Base-by-base conservation (phyloP, 208 protist species). In the Herpetomonas tarakana region DNA sequence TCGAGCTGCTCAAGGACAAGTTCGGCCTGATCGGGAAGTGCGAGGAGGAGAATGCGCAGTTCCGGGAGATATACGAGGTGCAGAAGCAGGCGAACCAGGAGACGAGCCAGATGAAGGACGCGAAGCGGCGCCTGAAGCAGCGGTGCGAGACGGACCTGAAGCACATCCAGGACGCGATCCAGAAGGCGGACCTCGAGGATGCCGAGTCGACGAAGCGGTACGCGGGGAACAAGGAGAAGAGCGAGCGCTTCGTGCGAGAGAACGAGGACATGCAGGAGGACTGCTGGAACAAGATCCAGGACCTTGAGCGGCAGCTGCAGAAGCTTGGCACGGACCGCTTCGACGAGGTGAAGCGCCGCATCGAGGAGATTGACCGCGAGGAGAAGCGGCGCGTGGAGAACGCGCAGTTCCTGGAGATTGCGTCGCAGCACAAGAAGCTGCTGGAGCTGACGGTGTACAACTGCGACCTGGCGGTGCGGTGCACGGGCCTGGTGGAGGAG, bases 281-380 rank as follows among this genome's bases (percentile, higher is more conserved):
- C 58, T 46, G 68, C 52, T 91, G 83, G 83, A 75, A 80, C 72
- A 79, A 77, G 62, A 91, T 91, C 62, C 83, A 91, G 74, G 80
- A 91, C 52, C 71, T 87, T 31, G 83, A 90, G 80, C 78, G 83
- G 30, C 58, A 75, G 74, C 74, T 90, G 58, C 83, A 91, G 75
- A 69, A 73, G 53, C 67, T 87, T n/a, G 83, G 83, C 49, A 86
- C 74, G 41, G 83, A 91, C 57, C 79, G 83, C 29, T 91, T 91
- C 63, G 83, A 91, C 30, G 83, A 91, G 70, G 83, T 91, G 68
- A 91, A 87, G 81, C 83, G 83, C 52, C 79, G 83, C 41, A 87
- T 91, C 64, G 83, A 91, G 75, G 83, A 91, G 75, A 78, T 86
- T 31, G 83, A 91, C 60, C 76, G 83, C 27, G 83, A 91, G 78